Evolutionary conservation across 2,329 filamentous ascomycete species (phyloP).

Genomic region (Penicillium sp.): DNA sequence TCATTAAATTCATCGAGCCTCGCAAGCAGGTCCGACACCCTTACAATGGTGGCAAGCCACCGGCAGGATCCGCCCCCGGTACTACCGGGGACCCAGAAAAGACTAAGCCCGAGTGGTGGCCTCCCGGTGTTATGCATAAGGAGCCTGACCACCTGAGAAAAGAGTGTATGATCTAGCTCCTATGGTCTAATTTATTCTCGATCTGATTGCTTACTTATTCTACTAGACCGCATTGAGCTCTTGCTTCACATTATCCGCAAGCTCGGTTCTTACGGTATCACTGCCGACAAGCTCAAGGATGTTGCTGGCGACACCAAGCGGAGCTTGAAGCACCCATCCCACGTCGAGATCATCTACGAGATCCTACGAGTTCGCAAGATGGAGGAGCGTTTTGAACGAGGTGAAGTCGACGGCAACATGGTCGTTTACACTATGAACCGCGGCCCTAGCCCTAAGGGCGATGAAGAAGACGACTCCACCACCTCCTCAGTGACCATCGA

Average conservation of each 20-base stretch:
- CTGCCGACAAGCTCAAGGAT: conserved; percentile 34
- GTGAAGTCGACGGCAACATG: conserved; percentile 34
- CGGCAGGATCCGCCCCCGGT: conserved; percentile 28
- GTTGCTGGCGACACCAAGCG: conserved; percentile 34
- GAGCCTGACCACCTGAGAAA: conserved; percentile 44
- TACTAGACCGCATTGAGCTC: conserved; percentile 30
- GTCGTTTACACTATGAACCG: conserved; percentile 34
- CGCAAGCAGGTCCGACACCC: conserved; percentile 43
- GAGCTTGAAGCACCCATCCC: conserved; percentile 30
- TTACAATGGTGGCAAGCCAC: conserved; percentile 40
- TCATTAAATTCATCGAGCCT: conserved; percentile 42
- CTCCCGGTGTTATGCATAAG: conserved; percentile 39
- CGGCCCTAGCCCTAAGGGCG: conserved; percentile 27
- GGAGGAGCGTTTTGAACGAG: conserved; percentile 35
- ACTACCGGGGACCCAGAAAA: conserved; percentile 36
- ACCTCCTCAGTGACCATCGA: conserved; percentile 19
- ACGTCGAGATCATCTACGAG: conserved; percentile 34
- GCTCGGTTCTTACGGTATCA: conserved; percentile 29
- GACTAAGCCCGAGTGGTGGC: conserved; percentile 42
- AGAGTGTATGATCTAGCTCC: conserved; percentile 31
- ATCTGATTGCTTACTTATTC: background rate
- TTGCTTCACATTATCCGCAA: conserved; percentile 37
- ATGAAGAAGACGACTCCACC: conserved; percentile 26
- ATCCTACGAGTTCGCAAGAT: conserved; percentile 35
- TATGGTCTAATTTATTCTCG: background rate